Base-by-base conservation (phyloP, 805 yeast species). In the Pichia heedii region DNA sequence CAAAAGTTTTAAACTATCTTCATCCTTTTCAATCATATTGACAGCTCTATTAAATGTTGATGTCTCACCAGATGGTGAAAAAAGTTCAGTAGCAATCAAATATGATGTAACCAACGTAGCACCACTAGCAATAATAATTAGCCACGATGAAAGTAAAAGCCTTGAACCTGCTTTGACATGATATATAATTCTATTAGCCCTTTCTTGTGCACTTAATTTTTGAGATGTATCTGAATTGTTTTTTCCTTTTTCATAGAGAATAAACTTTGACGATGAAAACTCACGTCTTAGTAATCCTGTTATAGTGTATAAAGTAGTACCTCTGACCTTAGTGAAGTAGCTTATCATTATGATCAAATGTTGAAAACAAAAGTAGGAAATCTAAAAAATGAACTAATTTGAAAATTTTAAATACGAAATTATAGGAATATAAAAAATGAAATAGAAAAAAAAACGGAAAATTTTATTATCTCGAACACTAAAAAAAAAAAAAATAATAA, bases 1-100 rank as follows among this genome's bases (percentile, higher is more conserved):
- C 33, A 89, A 66, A 26, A 79, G 60, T 50, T 69, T 65, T 52
- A 79, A 79, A 3, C 83, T 80, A 33, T 60, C 61, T 39, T 71
- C 71, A 60, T 82, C 85, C 46, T 80, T 68, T 57, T 89, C 90
- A 33, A 87, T 75, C 53, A 84, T 65, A 12, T 76, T 73, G 27
- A 88, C 88, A 2, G 95, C 94, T 53, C 86, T 76, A 65, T 89
- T 88, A 68, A 89, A 89, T 2, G 94, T 77, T 50, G 82, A 84
- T 0, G 95, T 89, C 57, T 89, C 96, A 21, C 95, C 95, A 1
- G 94, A 81, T 10, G 97, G 96, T 39, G 89, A 74, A 51, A 86
- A 77, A 27, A 89, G 65, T 58, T 89, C 96, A 11, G 81, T 70
- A n/a, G 83, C 73, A 20, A 88, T 75, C 49, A 86, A 71, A 60